Conservation (phyloP, 768 basidiomycete species). For the Collybia nuda region DNA sequence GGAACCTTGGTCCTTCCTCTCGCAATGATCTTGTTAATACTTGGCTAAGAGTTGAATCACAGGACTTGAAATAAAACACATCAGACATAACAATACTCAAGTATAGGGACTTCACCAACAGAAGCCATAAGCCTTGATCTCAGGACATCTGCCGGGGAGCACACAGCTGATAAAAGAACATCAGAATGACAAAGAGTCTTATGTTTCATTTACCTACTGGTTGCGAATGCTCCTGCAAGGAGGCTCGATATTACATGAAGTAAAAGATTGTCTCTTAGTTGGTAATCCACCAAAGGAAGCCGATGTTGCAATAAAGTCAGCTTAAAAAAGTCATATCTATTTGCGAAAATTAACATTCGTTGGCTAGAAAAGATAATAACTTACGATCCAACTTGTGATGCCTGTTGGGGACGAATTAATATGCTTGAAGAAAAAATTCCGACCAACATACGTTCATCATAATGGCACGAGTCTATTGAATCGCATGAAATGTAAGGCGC, state of each 20-base stretch:
- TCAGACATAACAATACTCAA: not conserved
- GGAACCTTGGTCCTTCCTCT: constrained; percentile 73
- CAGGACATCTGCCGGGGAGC: constrained; percentile 77
- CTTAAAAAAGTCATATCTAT: constrained; percentile 80
- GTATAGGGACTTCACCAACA: constrained; percentile 35
- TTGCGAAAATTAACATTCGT: not conserved
- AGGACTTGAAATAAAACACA: constrained; percentile 38
- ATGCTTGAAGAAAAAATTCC: constrained; percentile 3
- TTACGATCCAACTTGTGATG: constrained; percentile 83
- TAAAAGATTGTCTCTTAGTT: constrained; percentile 62
- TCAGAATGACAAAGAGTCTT: not conserved
- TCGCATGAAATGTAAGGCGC: constrained; percentile 8
- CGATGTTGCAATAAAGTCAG: constrained; percentile 47
- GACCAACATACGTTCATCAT: constrained; percentile 67
- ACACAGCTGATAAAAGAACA: constrained; percentile 52
- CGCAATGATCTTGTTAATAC: constrained; percentile 60
- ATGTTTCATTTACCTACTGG: constrained; percentile 48
- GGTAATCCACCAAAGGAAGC: constrained; percentile 56
- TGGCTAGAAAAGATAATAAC: constrained; percentile 25
- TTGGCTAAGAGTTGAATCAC: constrained; percentile 43
- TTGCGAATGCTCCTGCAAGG: constrained; percentile 73
- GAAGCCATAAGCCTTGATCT: constrained; percentile 77
- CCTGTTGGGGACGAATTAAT: constrained; percentile 32
- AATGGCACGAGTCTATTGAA: constrained; percentile 53
- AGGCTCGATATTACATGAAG: constrained; percentile 70